phyloP scores from a whole-genome alignment of 139 green algal genomes.

The Raphidocelis subcapitata region DNA sequence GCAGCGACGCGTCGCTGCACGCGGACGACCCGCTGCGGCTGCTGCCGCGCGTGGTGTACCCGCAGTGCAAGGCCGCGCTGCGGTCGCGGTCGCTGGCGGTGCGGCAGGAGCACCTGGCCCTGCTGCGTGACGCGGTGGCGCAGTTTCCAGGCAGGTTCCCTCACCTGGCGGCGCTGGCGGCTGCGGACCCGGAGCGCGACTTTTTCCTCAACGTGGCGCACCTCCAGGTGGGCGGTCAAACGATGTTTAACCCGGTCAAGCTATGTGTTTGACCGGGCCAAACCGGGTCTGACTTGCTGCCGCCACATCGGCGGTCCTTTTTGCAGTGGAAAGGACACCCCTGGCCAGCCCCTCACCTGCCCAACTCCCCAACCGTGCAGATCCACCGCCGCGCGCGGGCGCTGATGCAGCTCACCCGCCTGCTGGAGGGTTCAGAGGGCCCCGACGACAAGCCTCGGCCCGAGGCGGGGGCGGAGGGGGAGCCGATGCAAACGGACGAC shows the following conservation, averaged over 20 bases:
- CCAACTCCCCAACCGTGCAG: constrained; percentile 11
- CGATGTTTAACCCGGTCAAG: too few species aligned
- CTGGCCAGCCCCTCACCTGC: too few species aligned
- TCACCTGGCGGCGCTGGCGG: constrained; percentile 52
- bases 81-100: constrained; percentile 50
- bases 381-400: constrained; percentile 66
- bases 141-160: constrained; percentile 47
- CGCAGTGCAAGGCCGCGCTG: constrained; percentile 55
- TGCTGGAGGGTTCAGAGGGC: background rate
- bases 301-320: too few species aligned
- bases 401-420: constrained; percentile 16
- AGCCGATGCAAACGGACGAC: background rate
- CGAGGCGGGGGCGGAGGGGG: background rate
- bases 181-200: constrained; percentile 61
- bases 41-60: constrained; percentile 54
- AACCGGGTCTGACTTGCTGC: too few species aligned
- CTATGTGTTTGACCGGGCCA: too few species aligned
- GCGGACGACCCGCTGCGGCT: constrained; percentile 36
- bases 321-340: too few species aligned
- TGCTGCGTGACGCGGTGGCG: constrained; percentile 59
- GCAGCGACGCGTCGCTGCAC: background rate
- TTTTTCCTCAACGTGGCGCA: constrained; percentile 83
- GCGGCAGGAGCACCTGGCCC: constrained; percentile 73
- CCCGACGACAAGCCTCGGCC: too few species aligned
- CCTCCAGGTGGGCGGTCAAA: constrained; percentile 62